Percentiles rank a stretch among this genome's conserved stretches.
phyloP scores from a whole-genome alignment of 352 stramenopile species.

The Thalassiosira livingstoniorum region DNA sequence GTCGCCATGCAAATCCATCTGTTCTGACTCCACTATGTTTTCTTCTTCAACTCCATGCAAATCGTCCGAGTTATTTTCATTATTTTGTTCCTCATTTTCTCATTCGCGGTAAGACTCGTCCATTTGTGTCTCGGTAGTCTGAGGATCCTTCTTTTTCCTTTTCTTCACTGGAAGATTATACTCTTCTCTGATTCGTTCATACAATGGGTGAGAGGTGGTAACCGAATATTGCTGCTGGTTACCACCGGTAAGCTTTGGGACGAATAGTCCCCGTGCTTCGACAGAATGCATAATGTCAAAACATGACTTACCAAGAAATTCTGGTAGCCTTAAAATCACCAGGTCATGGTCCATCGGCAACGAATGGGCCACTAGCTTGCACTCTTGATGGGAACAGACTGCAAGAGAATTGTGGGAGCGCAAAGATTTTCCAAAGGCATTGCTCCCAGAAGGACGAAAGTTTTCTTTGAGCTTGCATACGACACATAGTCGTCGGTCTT shows the following conservation, averaged over 20 bases:
- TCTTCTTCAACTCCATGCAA: neutral
- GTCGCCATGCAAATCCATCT: too few relatives aligned
- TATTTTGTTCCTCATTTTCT: neutral
- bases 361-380: neutral
- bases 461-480: too few relatives aligned
- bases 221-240: neutral
- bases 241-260: neutral
- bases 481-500: too few relatives aligned
- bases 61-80: neutral
- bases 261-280: neutral
- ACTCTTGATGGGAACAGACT: neutral
- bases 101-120: too few relatives aligned
- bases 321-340: neutral
- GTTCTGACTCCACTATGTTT: too few relatives aligned
- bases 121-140: too few relatives aligned
- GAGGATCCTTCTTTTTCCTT: neutral
- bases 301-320: conserved; percentile 27
- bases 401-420: too few relatives aligned
- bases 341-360: neutral
- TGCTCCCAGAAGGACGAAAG: neutral
- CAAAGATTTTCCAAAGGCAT: too few relatives aligned
- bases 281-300: conserved; percentile 34
- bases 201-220: neutral
- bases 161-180: neutral
- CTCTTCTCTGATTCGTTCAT: neutral